A percentile compares a stretch with the other conserved stretches of the same genome.
Evolutionary conservation across 352 stramenopile species (phyloP).

Genomic region (Phytophthora podocarpi): DNA sequence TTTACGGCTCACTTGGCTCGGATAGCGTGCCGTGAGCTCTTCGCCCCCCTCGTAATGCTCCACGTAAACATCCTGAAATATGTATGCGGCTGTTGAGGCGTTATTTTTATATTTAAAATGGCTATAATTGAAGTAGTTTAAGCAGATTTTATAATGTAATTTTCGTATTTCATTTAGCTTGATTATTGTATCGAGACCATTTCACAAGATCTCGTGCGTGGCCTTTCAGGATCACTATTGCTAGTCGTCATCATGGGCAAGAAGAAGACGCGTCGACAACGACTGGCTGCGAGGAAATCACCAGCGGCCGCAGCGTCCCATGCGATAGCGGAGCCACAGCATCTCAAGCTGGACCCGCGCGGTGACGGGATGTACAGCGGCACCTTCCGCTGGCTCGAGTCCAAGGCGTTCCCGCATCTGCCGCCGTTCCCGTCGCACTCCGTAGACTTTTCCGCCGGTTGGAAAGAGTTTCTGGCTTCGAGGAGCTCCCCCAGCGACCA

Average conservation of each 20-base stretch:
- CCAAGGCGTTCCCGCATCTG: slow-evolving; percentile 56
- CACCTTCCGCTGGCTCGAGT: slow-evolving; percentile 79
- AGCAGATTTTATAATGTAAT: no score
- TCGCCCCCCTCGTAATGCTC: slow-evolving; percentile 18
- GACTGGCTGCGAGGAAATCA: slow-evolving; percentile 3
- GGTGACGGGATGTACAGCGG: slow-evolving; percentile 82
- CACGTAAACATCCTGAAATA: slow-evolving; percentile 19
- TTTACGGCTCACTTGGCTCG: slow-evolving; percentile 23
- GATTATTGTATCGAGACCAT: no score
- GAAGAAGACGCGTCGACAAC: slow-evolving; percentile 16
- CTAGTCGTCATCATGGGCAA: slow-evolving; percentile 33
- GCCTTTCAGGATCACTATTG: slow-evolving; percentile 21
- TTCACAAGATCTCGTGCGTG: no score
- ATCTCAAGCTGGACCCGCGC: slow-evolving; percentile 68
- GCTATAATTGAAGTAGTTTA: no score
- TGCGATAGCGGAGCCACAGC: slow-evolving; percentile 15
- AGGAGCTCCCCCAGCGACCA: slow-evolving; percentile 21
- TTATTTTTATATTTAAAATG: no score
- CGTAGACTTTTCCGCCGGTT: slow-evolving; percentile 41
- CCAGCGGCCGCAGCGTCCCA: neutral
- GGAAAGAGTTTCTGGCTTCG: slow-evolving; percentile 57
- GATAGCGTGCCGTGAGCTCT: slow-evolving; percentile 20
- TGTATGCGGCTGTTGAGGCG: slow-evolving; percentile 21
- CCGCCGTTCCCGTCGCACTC: slow-evolving; percentile 23
- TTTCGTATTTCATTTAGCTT: no score